Evolutionary conservation across 2,329 filamentous ascomycete genomes (phyloP), one percentile per base, ranked within the genome.

Genomic region (Coleophoma crateriformis): DNA sequence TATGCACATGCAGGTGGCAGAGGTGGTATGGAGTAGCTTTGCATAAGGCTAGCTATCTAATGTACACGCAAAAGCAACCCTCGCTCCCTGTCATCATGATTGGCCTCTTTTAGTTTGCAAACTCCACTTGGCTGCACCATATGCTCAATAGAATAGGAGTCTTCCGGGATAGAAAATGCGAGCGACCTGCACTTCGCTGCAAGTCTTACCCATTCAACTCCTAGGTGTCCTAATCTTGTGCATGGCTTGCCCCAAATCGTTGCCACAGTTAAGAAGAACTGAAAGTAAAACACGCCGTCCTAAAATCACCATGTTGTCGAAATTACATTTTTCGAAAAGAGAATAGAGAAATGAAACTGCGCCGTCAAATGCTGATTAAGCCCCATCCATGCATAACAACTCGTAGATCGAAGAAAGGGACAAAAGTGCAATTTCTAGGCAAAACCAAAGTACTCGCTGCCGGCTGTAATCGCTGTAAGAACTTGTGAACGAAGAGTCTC

Each of bases 401-500:
- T 57, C 47, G 55, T 45, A 51, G 58, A 54, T 48, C 48, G 48
- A 55, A 54, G 57, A 50, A 52, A 54, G 50, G 46, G 35, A 51
- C 33, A 50, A 40, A 47, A 46, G 47, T 33, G 50, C 49, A 19
- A 41, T 45, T 39, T 51, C 76, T 86, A 97, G 61, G 94, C 92
- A 70, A 99, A 97, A 54, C 94, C 94, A 69, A 99, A 99, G 68
- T 87, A 97, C 68, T 97, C 92, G 73, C 90, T 94, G 60, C 94
- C 94, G 58, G 91, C 86, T n/a, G 94, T 99, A 69, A 99, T 96
- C 55, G 94, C 94, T 59, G 91, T 97, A 68, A 95, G 85, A 52
- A 99, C 73, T 66, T 94, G 90, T 62, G 88, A 84, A 55, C 94
- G 85, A 54, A 99, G 81, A 59, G 81, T 78, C 63, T 99, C 94